Conservation (phyloP, 495 filamentous ascomycete genomes). For the Talaromyces proteolyticus region DNA sequence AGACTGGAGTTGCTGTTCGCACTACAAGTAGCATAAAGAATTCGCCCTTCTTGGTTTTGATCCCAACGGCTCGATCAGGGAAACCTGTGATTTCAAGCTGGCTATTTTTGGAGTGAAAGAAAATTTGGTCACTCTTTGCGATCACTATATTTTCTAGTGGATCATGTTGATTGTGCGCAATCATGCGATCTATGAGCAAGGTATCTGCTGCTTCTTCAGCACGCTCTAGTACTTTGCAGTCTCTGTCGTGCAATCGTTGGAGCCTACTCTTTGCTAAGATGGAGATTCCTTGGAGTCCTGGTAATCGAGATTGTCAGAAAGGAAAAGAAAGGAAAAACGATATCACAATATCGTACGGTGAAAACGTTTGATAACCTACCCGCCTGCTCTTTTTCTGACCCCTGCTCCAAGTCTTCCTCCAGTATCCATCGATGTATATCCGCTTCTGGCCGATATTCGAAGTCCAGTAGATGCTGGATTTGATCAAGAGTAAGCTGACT, state of each 20-base stretch:
- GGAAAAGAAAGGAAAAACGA: too few relatives aligned
- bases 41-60: background rate
- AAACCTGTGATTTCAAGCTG: background rate
- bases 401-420: too few relatives aligned
- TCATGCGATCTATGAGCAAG: background rate
- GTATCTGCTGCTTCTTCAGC: background rate
- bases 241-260: too few relatives aligned
- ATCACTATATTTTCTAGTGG: background rate
- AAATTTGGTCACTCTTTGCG: background rate
- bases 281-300: too few relatives aligned
- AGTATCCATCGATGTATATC: background rate
- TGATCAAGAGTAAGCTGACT: background rate
- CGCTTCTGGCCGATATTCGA: background rate
- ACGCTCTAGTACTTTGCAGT: too few relatives aligned
- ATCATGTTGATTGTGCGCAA: background rate
- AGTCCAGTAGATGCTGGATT: background rate
- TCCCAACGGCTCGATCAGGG: background rate
- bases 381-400: too few relatives aligned
- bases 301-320: too few relatives aligned
- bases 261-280: too few relatives aligned
- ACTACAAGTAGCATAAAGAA: background rate
- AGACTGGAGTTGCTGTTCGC: background rate
- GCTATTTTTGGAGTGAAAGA: background rate
- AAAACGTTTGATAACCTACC: too few relatives aligned
- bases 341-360: too few relatives aligned